A percentile compares a stretch with the other conserved stretches of the same genome.
phyloP scores from a whole-genome alignment of 2,329 filamentous ascomycete species.

The Colletotrichum sp. region DNA sequence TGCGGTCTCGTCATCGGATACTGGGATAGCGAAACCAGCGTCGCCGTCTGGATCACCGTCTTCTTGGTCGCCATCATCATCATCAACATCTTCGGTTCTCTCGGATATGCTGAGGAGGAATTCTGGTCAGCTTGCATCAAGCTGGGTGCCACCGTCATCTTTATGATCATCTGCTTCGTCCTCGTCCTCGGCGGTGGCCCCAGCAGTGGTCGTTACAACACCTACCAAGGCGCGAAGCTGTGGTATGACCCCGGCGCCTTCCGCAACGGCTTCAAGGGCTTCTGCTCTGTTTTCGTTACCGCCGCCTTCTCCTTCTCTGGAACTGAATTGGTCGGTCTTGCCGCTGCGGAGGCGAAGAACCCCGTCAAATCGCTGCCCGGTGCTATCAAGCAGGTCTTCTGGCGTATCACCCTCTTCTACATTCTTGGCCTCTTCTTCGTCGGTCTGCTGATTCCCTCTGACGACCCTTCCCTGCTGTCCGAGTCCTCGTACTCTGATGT shows the following conservation, averaged over 20 bases:
- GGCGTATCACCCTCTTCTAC: slow-evolving; percentile 57
- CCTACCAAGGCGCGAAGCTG: slow-evolving; percentile 46
- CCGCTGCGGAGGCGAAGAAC: slow-evolving; percentile 71
- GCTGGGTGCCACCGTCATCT: slow-evolving; percentile 60
- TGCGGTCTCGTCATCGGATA: slow-evolving; percentile 55
- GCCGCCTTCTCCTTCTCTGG: slow-evolving; percentile 73
- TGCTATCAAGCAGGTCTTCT: slow-evolving; percentile 77
- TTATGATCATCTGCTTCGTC: slow-evolving; percentile 66
- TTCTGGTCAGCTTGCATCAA: slow-evolving; percentile 62
- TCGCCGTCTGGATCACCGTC: slow-evolving; percentile 57
- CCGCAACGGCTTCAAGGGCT: slow-evolving; percentile 72
- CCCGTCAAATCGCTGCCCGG: slow-evolving; percentile 75
- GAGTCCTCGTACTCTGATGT: slow-evolving; percentile 44
- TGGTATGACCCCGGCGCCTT: slow-evolving; percentile 58
- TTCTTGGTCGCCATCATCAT: slow-evolving; percentile 54
- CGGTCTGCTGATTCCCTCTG: slow-evolving; percentile 47
- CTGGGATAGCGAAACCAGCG: slow-evolving; percentile 51
- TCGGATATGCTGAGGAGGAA: slow-evolving; percentile 60
- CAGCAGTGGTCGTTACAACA: slow-evolving; percentile 39
- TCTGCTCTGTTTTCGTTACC: slow-evolving; percentile 73
- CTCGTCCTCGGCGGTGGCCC: slow-evolving; percentile 64
- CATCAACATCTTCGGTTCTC: slow-evolving; percentile 61
- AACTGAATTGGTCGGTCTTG: slow-evolving; percentile 72
- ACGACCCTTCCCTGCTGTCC: slow-evolving; percentile 49
- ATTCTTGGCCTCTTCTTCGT: slow-evolving; percentile 53